Evolutionary conservation across 108 stramenopile species (phyloP).

Genomic region (Nitzschia putrida): DNA sequence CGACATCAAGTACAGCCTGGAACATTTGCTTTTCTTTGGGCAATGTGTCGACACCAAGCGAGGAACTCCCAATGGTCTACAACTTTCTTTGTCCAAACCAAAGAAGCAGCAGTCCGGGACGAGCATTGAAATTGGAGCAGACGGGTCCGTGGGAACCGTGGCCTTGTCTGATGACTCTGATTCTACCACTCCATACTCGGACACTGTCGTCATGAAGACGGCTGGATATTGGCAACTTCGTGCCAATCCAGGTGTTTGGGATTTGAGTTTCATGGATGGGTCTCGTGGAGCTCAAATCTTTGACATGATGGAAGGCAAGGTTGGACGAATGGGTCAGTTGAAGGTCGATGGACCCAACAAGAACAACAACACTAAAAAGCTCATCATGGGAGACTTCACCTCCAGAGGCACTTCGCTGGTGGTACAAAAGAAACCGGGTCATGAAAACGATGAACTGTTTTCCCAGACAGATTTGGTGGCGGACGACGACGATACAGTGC

Average conservation of each 20-base stretch:
- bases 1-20: conserved; percentile 83
- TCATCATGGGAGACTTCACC: conserved; percentile 77
- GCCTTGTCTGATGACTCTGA: background rate
- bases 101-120: background rate
- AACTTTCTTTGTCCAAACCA: conserved; percentile 75
- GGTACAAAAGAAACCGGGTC: conserved; percentile 62
- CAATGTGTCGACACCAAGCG: conserved; percentile 85
- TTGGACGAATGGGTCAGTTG: conserved; percentile 8
- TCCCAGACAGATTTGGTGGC: conserved; percentile 32
- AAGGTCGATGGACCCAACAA: conserved; percentile 33
- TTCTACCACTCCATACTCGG: conserved; percentile 51
- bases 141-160: conserved; percentile 38
- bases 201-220: conserved; percentile 98
- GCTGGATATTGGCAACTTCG: conserved; percentile 98
- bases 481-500: conserved; percentile 76
- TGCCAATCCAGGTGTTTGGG: conserved; percentile 92
- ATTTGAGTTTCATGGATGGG: conserved; percentile 70
- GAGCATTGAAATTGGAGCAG: conserved; percentile 27
- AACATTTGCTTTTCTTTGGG: conserved; percentile 87
- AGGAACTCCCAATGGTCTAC: conserved; percentile 91
- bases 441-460: conserved; percentile 68
- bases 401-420: conserved; percentile 47
- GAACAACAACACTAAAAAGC: conserved; percentile 38
- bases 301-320: conserved; percentile 66
- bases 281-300: conserved; percentile 87